phyloP scores from a whole-genome alignment of 2,329 filamentous ascomycete species.

The Zasmidium angulare region DNA sequence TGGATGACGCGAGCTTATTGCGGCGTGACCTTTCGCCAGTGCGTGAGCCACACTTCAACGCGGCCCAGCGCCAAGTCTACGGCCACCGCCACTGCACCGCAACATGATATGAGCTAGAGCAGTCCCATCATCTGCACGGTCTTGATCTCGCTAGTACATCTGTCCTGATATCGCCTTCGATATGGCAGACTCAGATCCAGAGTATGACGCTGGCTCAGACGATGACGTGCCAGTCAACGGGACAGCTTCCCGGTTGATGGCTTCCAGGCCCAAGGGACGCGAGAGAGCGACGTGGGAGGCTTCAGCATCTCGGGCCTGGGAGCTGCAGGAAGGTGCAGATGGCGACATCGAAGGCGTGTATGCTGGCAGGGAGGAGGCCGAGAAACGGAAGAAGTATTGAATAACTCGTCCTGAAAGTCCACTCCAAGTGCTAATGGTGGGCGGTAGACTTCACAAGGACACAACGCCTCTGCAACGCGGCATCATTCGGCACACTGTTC shows the following conservation, averaged over 20 bases:
- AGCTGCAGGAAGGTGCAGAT: slow-evolving; percentile 36
- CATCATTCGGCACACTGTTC: slow-evolving; percentile 92
- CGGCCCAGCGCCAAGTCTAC: not conserved
- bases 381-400: slow-evolving; percentile 33
- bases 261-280: slow-evolving; percentile 28
- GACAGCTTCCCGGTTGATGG: slow-evolving; percentile 13
- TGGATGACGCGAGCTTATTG: not conserved
- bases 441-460: slow-evolving; percentile 73
- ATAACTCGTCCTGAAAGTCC: not conserved
- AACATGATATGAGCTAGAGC: not conserved
- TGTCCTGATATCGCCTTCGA: not conserved
- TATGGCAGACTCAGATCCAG: slow-evolving; percentile 34
- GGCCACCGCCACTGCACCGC: not conserved
- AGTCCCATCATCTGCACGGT: not conserved
- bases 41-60: not conserved
- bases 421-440: no score
- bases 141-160: not conserved
- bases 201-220: slow-evolving; percentile 28
- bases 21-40: not conserved
- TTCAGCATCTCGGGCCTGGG: slow-evolving; percentile 31
- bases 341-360: slow-evolving; percentile 36
- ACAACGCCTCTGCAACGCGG: slow-evolving; percentile 94
- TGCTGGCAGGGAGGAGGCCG: slow-evolving; percentile 38
- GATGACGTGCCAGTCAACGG: slow-evolving; percentile 23
- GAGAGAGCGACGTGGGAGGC: slow-evolving; percentile 38